A percentile compares a stretch with the other conserved stretches of the same genome.
phyloP scores from a whole-genome alignment of 805 yeast genomes.

The Ogataea zsoltii region DNA sequence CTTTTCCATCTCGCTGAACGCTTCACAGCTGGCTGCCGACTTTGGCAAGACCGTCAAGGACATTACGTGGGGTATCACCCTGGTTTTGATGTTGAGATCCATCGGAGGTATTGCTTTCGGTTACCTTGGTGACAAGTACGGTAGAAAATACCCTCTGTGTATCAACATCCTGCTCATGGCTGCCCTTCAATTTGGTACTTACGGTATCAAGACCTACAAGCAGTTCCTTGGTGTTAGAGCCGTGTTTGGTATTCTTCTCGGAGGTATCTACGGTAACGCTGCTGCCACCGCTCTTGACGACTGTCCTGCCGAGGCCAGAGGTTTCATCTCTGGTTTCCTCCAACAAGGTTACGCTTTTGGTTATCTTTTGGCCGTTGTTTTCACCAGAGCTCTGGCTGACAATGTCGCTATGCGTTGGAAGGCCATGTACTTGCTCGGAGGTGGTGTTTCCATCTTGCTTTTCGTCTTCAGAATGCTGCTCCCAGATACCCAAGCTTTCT shows the following conservation, averaged over 20 bases:
- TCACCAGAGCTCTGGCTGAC: slow-evolving; percentile 62
- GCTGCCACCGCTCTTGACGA: slow-evolving; percentile 56
- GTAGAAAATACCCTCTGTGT: slow-evolving; percentile 60
- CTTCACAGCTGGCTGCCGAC: slow-evolving; percentile 45
- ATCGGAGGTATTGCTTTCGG: slow-evolving; percentile 68
- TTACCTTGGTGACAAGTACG: slow-evolving; percentile 56
- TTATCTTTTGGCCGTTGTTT: slow-evolving; percentile 62
- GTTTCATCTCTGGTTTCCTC: slow-evolving; percentile 64
- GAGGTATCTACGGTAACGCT: slow-evolving; percentile 57
- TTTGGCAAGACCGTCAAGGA: slow-evolving; percentile 48
- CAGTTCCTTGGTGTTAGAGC: slow-evolving; percentile 66
- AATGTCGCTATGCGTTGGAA: slow-evolving; percentile 59
- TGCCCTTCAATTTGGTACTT: slow-evolving; percentile 61
- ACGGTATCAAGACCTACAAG: slow-evolving; percentile 54
- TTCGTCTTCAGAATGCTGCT: slow-evolving; percentile 42
- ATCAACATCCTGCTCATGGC: slow-evolving; percentile 47
- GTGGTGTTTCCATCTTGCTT: slow-evolving; percentile 52
- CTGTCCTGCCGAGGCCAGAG: slow-evolving; percentile 53
- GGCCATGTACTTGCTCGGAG: slow-evolving; percentile 66
- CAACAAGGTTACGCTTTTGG: slow-evolving; percentile 84
- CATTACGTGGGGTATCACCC: slow-evolving; percentile 66
- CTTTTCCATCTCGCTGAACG: slow-evolving; percentile 57
- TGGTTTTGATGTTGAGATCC: slow-evolving; percentile 67
- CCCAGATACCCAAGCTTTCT: slow-evolving; percentile 57
- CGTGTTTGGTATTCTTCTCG: slow-evolving; percentile 60